Base-by-base conservation (phyloP, 768 basidiomycete genomes). In the Trametes punicea region DNA sequence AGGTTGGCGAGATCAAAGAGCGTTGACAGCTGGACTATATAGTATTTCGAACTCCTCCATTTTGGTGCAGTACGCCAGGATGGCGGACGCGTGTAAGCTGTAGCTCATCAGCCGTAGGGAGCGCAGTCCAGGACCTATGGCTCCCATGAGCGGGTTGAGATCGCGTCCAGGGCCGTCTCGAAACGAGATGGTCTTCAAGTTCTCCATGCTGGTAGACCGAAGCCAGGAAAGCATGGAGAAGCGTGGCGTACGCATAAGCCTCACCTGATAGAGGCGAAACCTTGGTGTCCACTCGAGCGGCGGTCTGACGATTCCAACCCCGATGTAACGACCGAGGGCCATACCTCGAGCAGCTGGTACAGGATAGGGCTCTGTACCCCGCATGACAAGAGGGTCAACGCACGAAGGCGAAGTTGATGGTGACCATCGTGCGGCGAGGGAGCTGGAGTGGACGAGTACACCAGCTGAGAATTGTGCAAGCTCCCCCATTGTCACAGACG, bases 321-420 rank as follows among this genome's bases (percentile, higher is more conserved):
- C 74, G 21, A 79, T 46, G 34, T 69, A 69, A 51, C 80, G 68
- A 78, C 57, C 18, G 57, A 63, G 0, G 73, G 71, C 67, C 75
- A 74, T 34, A 76, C 66, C 0, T 58, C 61, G 18, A 79, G 63
- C 0, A 80, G 65, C 46, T 78, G 72, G 47, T 75, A 80, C 5
- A 77, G 58, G 20, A 77, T 64, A 15, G 76, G 75, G 6, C 77
- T 76, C 62, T 77, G 75, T 1, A 75, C 65, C 40, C 75, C 73
- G 51, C 71, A 76, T 0, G 56, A 40, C 11, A 64, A 51, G 21
- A 79, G 53, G 27, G 60, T 64, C 46, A 77, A 61, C 0, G 75
- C 69, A 21, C 72, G 68, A 46, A 77, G 63, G 13, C 58, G 52
- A 2, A 59, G 34, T 2, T 9, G 36, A 27, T 20, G 26, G 15